phyloP scores from a whole-genome alignment of 1,284 basidiomycete genomes.

The Veloboletus limbatus region DNA sequence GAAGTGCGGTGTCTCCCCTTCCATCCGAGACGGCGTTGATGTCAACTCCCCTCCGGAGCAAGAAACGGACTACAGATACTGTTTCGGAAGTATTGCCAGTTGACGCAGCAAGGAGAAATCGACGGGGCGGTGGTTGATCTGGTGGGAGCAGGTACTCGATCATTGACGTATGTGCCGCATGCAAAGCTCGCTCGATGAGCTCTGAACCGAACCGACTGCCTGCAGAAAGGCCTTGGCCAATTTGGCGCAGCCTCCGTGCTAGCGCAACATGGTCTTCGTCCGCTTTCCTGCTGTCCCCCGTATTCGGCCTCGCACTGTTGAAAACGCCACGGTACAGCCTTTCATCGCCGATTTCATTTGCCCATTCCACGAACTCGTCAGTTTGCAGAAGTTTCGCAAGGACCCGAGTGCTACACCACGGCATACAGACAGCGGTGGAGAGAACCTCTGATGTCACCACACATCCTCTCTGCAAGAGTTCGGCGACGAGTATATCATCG shows the following conservation, averaged over 20 bases:
- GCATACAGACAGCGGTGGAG: neutral
- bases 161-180: neutral
- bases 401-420: slow-evolving; percentile 1
- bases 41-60: neutral
- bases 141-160: neutral
- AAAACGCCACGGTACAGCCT: neutral
- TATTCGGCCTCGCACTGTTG: neutral
- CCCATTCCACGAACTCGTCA: slow-evolving; percentile 2
- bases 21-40: neutral
- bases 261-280: slow-evolving; percentile 1
- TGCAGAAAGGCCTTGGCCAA: neutral
- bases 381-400: neutral
- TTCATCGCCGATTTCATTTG: neutral
- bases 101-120: neutral
- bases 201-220: neutral
- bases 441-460: neutral
- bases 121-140: neutral
- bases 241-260: neutral
- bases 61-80: neutral
- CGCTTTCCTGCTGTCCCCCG: neutral
- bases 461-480: neutral
- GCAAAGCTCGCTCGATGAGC: neutral
- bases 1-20: neutral
- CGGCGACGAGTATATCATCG: neutral
- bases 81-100: neutral